Conservation (phyloP, 2,329 filamentous ascomycete species). For the Colletotrichum sp. region DNA sequence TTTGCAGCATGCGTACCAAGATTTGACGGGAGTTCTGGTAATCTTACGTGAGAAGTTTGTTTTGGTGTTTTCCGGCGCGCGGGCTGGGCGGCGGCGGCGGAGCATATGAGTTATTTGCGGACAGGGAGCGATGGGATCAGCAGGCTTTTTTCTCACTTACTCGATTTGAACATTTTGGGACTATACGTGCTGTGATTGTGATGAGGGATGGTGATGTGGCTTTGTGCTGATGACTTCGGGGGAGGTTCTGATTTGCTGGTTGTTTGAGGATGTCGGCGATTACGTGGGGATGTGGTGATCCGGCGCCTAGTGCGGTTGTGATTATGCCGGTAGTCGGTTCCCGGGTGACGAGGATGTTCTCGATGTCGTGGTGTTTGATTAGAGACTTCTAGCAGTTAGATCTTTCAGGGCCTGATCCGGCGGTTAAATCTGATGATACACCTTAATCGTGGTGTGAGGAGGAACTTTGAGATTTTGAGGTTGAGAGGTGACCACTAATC, state of each 20-base stretch:
- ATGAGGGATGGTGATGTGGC: background rate
- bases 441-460: fast-evolving
- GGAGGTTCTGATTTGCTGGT: background rate
- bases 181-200: background rate
- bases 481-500: background rate
- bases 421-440: fast-evolving
- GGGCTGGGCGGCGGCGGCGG: background rate
- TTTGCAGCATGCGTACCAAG: background rate
- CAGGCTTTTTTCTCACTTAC: background rate
- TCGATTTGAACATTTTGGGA: background rate
- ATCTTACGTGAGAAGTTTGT: constrained; percentile 9
- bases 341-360: background rate
- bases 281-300: background rate
- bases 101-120: background rate
- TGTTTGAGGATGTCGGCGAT: background rate
- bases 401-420: background rate
- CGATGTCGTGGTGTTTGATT: background rate
- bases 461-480: background rate
- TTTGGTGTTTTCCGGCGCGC: background rate
- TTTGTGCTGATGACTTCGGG: background rate
- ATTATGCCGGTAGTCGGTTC: background rate
- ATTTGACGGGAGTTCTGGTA: background rate
- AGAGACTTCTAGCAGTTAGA: background rate
- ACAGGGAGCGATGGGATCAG: background rate
- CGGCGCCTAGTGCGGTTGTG: background rate